Conservation (phyloP, 805 yeast genomes). For the Teunomyces lycoperdinae region DNA sequence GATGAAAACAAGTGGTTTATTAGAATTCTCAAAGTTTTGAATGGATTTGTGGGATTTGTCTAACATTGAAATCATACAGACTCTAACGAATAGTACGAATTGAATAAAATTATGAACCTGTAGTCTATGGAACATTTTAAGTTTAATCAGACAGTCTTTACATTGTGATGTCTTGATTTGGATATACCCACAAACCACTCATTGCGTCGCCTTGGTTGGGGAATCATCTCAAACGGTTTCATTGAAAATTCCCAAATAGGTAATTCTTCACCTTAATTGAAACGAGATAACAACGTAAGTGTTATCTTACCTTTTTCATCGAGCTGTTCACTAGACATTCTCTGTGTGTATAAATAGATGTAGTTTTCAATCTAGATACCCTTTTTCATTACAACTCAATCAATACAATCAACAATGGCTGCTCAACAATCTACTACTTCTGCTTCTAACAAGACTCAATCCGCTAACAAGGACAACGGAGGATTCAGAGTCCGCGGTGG, state of each 20-base stretch:
- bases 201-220: too few relatives aligned
- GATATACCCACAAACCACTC: not conserved
- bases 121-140: too few relatives aligned
- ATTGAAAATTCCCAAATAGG: not conserved
- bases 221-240: not conserved
- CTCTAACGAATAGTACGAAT: not conserved
- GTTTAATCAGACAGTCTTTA: not conserved
- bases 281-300: not conserved
- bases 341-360: not conserved
- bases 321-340: too few relatives aligned
- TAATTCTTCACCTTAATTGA: not conserved
- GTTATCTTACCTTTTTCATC: too few relatives aligned
- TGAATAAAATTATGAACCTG: not conserved
- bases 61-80: constrained; percentile 5
- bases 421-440: constrained; percentile 3
- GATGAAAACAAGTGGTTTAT: constrained; percentile 45
- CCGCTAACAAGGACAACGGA: constrained; percentile 5
- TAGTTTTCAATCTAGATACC: not conserved
- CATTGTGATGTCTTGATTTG: not conserved
- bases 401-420: constrained; percentile 1
- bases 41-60: constrained; percentile 43
- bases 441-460: constrained; percentile 4
- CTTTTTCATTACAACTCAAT: not conserved
- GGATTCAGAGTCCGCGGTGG: not conserved
- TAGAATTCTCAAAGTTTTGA: constrained; percentile 32